Percentiles rank a stretch among this genome's conserved stretches.
These are phyloP conservation scores for Stentor coeruleus DNA, from an alignment of 73 alveolate species.

Conservation along the genomic window DNA sequence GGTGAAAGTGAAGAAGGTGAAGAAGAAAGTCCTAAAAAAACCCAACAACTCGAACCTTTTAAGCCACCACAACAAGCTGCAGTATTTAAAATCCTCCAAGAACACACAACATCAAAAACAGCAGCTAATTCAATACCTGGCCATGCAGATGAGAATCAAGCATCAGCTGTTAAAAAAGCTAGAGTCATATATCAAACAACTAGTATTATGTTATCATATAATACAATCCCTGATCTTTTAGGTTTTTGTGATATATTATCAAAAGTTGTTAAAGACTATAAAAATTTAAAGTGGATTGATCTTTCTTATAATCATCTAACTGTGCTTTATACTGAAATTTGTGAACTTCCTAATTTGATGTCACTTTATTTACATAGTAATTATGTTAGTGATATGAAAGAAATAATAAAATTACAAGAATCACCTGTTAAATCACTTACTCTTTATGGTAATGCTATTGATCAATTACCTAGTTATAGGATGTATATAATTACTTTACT, in stretches of 20 bases:
- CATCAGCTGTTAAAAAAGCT: background rate
- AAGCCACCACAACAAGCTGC: constrained; percentile 13
- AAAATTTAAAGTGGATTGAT: constrained; percentile 77
- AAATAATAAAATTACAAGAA: constrained; percentile 63
- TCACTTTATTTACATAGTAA: constrained; percentile 84
- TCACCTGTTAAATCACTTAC: constrained; percentile 65
- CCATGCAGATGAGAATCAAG: constrained; percentile 20
- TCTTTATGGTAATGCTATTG: constrained; percentile 87
- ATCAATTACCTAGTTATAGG: constrained; percentile 84
- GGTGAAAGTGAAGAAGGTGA: constrained; percentile 3
- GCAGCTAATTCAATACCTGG: background rate
- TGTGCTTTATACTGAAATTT: constrained; percentile 60
- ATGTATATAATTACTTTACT: constrained; percentile 70
- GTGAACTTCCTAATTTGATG: constrained; percentile 70
- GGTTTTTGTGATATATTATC: constrained; percentile 35
- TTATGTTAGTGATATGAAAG: constrained; percentile 70
- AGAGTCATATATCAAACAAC: background rate
- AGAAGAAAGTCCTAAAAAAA: constrained; percentile 8
- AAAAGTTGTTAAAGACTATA: constrained; percentile 51
- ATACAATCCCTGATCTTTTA: constrained; percentile 40
- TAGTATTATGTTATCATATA: constrained; percentile 27
- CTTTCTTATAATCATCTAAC: constrained; percentile 69
- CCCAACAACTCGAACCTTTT: constrained; percentile 5
- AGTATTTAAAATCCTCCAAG: background rate
- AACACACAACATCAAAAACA: constrained; percentile 14